phyloP scores from a whole-genome alignment of 352 stramenopile species.

The Globisporangium takayamanum region DNA sequence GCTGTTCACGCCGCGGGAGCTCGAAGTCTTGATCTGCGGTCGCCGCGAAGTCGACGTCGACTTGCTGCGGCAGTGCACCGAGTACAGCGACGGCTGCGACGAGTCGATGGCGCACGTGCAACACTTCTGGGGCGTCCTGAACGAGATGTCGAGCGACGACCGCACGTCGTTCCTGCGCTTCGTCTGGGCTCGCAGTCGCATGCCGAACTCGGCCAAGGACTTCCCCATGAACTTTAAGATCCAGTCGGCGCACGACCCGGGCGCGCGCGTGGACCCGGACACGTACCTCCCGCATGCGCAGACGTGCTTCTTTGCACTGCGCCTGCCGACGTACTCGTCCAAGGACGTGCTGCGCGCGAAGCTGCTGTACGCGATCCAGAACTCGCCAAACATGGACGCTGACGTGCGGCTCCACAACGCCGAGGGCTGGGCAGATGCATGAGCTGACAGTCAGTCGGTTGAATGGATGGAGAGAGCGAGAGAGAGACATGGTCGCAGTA shows the following conservation, averaged over 20 bases:
- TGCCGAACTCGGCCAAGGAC: conserved; percentile 95
- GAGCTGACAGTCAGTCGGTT: conserved; percentile 4
- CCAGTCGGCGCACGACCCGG: conserved; percentile 77
- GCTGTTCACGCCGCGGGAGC: conserved; percentile 94
- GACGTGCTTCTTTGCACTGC: conserved; percentile 99
- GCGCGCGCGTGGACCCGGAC: conserved; percentile 69
- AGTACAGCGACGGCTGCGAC: conserved; percentile 95
- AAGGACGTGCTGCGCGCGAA: conserved; percentile 83
- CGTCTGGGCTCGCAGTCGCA: conserved; percentile 95
- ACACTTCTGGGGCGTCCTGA: conserved; percentile 95
- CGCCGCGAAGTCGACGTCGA: conserved; percentile 96
- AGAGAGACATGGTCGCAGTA: not conserved
- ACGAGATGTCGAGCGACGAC: conserved; percentile 94
- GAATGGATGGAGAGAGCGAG: not conserved
- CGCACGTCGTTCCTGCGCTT: conserved; percentile 96
- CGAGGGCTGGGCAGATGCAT: conserved; percentile 84
- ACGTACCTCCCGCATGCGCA: conserved; percentile 96
- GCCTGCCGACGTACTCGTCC: conserved; percentile 92
- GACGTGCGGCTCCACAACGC: conserved; percentile 90
- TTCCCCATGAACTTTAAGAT: conserved; percentile 96
- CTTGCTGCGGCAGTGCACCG: conserved; percentile 92
- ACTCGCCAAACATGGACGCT: conserved; percentile 95
- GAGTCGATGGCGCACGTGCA: conserved; percentile 88
- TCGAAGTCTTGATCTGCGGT: conserved; percentile 95
- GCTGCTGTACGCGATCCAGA: conserved; percentile 92